Percentiles rank a stretch among this genome's conserved stretches.
These are phyloP conservation scores for Buxus sempervirens DNA, from an alignment of 164 flowering plant genomes.

Conservation along the genomic window DNA sequence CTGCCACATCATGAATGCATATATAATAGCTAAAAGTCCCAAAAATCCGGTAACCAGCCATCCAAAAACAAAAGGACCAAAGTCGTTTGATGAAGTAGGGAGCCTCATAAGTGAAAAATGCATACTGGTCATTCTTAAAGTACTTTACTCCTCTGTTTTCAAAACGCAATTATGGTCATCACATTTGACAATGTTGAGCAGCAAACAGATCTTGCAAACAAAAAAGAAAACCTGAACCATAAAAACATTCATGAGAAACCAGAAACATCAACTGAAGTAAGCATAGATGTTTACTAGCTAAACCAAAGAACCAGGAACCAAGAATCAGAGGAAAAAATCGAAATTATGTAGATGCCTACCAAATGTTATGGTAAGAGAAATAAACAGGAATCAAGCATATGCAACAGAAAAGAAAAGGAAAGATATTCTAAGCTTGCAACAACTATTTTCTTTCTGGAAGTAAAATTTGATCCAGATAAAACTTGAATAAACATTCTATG, in stretches of 20 bases:
- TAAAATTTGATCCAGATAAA: not conserved
- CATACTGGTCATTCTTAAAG: slow-evolving; percentile 31
- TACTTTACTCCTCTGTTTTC: slow-evolving; percentile 7
- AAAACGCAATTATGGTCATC: not conserved
- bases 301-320: not conserved
- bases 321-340: no score
- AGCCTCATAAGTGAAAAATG: slow-evolving; percentile 32
- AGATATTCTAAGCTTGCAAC: not conserved
- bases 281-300: not conserved
- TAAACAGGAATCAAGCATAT: no score
- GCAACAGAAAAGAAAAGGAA: not conserved
- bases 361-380: no score
- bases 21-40: slow-evolving; percentile 50
- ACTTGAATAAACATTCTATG: not conserved
- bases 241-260: not conserved
- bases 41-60: slow-evolving; percentile 51
- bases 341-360: no score
- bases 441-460: not conserved
- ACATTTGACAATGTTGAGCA: not conserved
- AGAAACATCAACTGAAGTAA: not conserved
- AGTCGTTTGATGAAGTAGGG: slow-evolving; percentile 27
- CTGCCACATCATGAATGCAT: slow-evolving; percentile 55
- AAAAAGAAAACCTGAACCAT: slow-evolving; percentile 11
- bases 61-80: slow-evolving; percentile 32
- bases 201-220: slow-evolving; percentile 3